These are phyloP conservation scores for Cerioporus squamosus DNA, from an alignment of 1,284 basidiomycete species.

Conservation along the genomic window DNA sequence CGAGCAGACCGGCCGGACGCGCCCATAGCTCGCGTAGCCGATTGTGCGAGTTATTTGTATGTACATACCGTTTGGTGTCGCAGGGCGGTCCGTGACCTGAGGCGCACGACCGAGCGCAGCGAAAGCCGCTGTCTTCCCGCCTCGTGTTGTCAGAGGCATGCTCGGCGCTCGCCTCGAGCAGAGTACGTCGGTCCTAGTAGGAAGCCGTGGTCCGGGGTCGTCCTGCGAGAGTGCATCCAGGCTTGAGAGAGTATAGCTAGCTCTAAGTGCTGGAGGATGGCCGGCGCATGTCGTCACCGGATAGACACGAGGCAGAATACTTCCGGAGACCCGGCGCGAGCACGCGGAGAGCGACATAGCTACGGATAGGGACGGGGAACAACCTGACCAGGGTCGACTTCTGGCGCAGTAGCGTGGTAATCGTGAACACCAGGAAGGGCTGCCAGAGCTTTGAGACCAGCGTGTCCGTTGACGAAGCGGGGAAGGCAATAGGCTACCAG, in stretches of 20 bases:
- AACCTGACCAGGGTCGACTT: neutral
- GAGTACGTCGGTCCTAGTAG: neutral
- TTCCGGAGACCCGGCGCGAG: slow-evolving; percentile 19
- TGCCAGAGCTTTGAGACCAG: neutral
- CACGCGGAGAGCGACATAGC: slow-evolving; percentile 8
- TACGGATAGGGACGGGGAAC: too few species aligned
- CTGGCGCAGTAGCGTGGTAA: neutral
- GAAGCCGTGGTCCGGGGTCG: neutral
- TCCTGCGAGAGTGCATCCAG: slow-evolving; percentile 2
- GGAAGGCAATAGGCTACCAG: neutral
- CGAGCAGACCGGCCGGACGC: neutral
- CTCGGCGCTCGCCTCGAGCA: neutral
- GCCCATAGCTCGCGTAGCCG: neutral
- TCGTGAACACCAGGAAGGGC: neutral
- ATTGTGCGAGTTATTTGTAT: neutral
- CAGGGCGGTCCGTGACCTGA: too few species aligned
- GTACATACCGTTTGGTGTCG: neutral
- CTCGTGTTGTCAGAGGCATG: neutral
- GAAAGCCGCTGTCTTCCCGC: neutral
- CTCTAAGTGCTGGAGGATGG: slow-evolving; percentile 6
- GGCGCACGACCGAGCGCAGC: neutral
- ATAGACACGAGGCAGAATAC: slow-evolving; percentile 5
- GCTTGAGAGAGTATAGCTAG: slow-evolving; percentile 11
- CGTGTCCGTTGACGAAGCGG: neutral
- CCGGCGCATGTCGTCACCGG: slow-evolving; percentile 13